phyloP scores from a whole-genome alignment of 257 asterid species.

The Nicotiana otophora region DNA sequence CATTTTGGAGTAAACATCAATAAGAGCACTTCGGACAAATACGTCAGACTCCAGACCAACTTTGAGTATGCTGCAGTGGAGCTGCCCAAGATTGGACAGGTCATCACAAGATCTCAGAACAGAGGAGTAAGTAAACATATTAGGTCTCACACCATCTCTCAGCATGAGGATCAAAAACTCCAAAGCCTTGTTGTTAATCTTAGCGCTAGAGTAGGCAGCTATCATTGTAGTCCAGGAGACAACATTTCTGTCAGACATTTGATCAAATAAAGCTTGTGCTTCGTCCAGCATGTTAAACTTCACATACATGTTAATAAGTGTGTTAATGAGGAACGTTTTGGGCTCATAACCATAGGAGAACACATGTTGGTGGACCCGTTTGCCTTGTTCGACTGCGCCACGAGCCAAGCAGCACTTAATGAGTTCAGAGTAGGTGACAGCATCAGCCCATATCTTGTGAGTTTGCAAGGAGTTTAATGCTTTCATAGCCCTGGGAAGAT shows the following conservation, averaged over 20 bases:
- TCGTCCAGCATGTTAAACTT: conserved; percentile 60
- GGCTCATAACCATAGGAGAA: conserved; percentile 73
- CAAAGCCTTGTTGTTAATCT: conserved; percentile 44
- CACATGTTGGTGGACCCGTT: conserved; percentile 51
- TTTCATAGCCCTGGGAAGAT: conserved; percentile 61
- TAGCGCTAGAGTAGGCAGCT: conserved; percentile 49
- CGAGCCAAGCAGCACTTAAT: conserved; percentile 71
- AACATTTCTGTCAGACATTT: conserved; percentile 59
- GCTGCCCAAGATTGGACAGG: conserved; percentile 37
- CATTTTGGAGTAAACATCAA: conserved; percentile 64
- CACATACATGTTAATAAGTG: conserved; percentile 69
- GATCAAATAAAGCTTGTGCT: conserved; percentile 60
- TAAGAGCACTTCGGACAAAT: conserved; percentile 78
- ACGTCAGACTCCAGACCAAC: conserved; percentile 84
- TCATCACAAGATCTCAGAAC: conserved; percentile 77
- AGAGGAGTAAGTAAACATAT: conserved; percentile 85
- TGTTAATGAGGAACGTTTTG: conserved; percentile 64
- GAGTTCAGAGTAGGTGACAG: conserved; percentile 65
- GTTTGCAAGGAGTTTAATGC: conserved; percentile 61
- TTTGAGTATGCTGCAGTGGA: conserved; percentile 66
- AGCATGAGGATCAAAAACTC: conserved; percentile 63
- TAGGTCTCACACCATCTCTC: conserved; percentile 71
- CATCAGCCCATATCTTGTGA: conserved; percentile 53
- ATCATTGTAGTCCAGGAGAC: conserved; percentile 82
- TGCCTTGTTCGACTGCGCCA: conserved; percentile 56